Base-by-base conservation (phyloP, 371 early-diverging fungal genomes). In the Parasitella parasitica region DNA sequence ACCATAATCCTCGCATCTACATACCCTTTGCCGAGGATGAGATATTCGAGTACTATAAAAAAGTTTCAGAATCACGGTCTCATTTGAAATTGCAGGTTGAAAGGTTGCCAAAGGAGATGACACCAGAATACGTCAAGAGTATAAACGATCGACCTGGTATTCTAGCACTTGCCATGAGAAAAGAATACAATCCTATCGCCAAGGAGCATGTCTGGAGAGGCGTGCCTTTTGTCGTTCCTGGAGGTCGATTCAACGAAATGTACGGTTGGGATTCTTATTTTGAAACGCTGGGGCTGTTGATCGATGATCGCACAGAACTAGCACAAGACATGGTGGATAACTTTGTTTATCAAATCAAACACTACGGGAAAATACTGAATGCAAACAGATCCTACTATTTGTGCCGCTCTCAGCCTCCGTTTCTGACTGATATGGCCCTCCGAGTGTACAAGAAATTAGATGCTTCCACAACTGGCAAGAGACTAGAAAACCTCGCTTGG, bases 241-340 rank as follows among this genome's bases (percentile, higher is more conserved):
- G 97, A n/a, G 97, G 97, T 2, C 82, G 97, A 2, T 97, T 97
- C 77, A 97, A 97, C 70, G 97, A 97, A 76, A 94, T 94, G 92
- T 97, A 97, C 70, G 97, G 97, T 2, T 97, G 97, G 97, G 97
- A 97, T 69, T 89, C 89, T 28, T 96, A 95, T 71, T 97, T 97
- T 79, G 94, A 91, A 63, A 80, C 91, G 0, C 73, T 96, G 13
- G 97, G 96, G 2, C 71, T 97, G 35, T 65, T 94, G 39, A 82
- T 83, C 4, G 95, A 95, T 70, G 89, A 87, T n/a, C 85, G 89
- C 7, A 67, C 89, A 18, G 90, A 92, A 51, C 69, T 95, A 37
- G 93, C 92, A 8, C 85, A 88, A 64, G 86, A 88, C 59, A 97
- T 97, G 97, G 91, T 95, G 4, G 95, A 95, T 66, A 94, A 97